A percentile compares a stretch with the other conserved stretches of the same genome.
phyloP scores from a whole-genome alignment of 1,284 basidiomycete genomes.

The Moesziomyces sp. region DNA sequence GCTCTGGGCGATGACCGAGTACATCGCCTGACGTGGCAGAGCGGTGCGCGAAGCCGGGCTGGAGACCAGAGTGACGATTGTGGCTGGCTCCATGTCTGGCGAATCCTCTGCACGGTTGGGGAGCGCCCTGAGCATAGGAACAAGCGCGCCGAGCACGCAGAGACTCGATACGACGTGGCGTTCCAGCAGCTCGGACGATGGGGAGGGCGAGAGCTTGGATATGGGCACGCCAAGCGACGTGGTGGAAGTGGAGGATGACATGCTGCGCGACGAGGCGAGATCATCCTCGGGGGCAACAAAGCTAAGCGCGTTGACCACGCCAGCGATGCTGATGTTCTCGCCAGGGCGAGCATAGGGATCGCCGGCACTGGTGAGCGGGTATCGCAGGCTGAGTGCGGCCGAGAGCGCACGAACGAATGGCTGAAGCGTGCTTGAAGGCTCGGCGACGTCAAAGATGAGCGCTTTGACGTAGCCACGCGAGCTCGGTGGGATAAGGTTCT shows the following conservation, averaged over 20 bases:
- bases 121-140: constrained; percentile 43
- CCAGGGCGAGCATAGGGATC: constrained; percentile 65
- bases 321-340: constrained; percentile 55
- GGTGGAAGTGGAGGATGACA: constrained; percentile 27
- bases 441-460: constrained; percentile 45
- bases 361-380: constrained; percentile 61
- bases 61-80: constrained; percentile 47
- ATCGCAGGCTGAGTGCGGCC: constrained; percentile 56
- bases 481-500: constrained; percentile 55
- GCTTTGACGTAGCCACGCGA: constrained; percentile 63
- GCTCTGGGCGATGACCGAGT: constrained; percentile 52
- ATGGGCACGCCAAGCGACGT: constrained; percentile 31
- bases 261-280: constrained; percentile 16
- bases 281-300: constrained; percentile 48
- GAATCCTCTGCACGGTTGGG: constrained; percentile 36
- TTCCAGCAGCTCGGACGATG: constrained; percentile 42
- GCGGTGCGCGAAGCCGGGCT: constrained; percentile 46
- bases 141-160: constrained; percentile 45
- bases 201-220: constrained; percentile 33
- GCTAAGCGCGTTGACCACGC: constrained; percentile 61
- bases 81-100: constrained; percentile 25
- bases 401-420: constrained; percentile 55
- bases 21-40: constrained; percentile 47
- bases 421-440: constrained; percentile 42
- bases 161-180: constrained; percentile 55